Base-by-base conservation (phyloP, 1,139 yeast genomes). In the Lodderomyces theae region DNA sequence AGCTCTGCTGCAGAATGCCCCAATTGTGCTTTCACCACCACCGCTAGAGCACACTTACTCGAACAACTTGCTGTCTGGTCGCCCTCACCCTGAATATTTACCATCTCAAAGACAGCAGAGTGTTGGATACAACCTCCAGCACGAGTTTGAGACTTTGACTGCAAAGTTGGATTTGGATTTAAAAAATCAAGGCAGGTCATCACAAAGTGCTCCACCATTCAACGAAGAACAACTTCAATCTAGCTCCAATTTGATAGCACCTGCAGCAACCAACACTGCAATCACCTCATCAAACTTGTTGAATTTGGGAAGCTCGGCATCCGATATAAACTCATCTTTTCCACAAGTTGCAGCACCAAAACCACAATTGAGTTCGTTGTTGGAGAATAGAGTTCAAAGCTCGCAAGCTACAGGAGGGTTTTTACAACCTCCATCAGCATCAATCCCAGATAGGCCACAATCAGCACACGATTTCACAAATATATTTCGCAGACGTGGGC, bases 131-230 rank as follows among this genome's bases (percentile, higher is more conserved):
- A 69, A 71, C 47, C 63, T 70, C 50, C 75, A 64, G 57, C 77
- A 64, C 43, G 79, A 64, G 56, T 72, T 67, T 52, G 75, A 65
- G 49, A 69, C 76, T 12, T 60, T 72, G 46, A 70, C 70, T 37
- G 73, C 70, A 19, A 76, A 71, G 48, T 66, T 72, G 57, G 76
- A 72, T 49, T 61, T 72, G 53, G 77, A 71, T 52, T 63, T 72
- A 42, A 60, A 58, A 12, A 42, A 44, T 29, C 39, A 45, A 25
- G 31, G 32, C 11, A 37, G 42, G 38, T 23, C 12, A 10, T 37
- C 41, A 10, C 37, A 34, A 16, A 37, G 42, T 15, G 37, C 35
- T 12, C 34, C 36, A 12, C 19, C 19, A 13, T 9, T 18, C 5
- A 25, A 11, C 12, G 30, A 32, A 18, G 35, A 21, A 15, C 23